Conservation (phyloP, 2,329 filamentous ascomycete genomes). For the Laburnicola sp. region DNA sequence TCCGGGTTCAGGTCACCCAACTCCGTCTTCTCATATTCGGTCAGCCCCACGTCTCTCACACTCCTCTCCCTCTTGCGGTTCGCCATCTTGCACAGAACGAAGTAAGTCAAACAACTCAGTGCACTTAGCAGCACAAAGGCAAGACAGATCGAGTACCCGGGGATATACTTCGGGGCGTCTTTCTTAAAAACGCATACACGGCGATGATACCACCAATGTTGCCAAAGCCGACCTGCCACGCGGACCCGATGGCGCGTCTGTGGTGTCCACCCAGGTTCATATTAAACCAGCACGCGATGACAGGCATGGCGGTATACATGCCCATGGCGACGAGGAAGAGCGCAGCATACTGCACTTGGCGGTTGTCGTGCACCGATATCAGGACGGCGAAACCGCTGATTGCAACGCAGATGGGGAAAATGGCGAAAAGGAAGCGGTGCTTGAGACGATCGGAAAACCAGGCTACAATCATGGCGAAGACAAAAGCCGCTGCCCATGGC, state of each 20-base stretch:
- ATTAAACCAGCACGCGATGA: constrained; percentile 65
- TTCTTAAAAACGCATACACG: constrained; percentile 54
- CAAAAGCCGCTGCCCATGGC: constrained; percentile 74
- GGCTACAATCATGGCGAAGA: constrained; percentile 75
- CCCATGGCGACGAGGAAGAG: constrained; percentile 82
- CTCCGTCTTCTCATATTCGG: constrained; percentile 64
- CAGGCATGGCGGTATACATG: constrained; percentile 84
- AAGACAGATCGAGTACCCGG: constrained; percentile 77
- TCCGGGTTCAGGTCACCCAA: constrained; percentile 63
- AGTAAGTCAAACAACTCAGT: constrained; percentile 64
- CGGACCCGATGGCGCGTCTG: constrained; percentile 52
- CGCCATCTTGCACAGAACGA: constrained; percentile 58
- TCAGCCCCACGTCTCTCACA: constrained; percentile 54
- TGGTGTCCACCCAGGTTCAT: constrained; percentile 59
- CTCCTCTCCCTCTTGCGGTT: constrained; percentile 63
- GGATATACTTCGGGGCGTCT: constrained; percentile 70
- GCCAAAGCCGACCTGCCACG: constrained; percentile 56
- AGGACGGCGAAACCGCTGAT: constrained; percentile 78
- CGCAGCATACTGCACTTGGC: constrained; percentile 70
- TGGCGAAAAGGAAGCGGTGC: constrained; percentile 74
- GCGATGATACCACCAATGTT: constrained; percentile 58
- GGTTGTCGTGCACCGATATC: constrained; percentile 69
- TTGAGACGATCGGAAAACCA: constrained; percentile 69
- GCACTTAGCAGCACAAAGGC: constrained; percentile 72
- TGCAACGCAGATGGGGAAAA: constrained; percentile 68